phyloP scores from a whole-genome alignment of 1,284 basidiomycete species.

The Ceratobasidium theobromae region DNA sequence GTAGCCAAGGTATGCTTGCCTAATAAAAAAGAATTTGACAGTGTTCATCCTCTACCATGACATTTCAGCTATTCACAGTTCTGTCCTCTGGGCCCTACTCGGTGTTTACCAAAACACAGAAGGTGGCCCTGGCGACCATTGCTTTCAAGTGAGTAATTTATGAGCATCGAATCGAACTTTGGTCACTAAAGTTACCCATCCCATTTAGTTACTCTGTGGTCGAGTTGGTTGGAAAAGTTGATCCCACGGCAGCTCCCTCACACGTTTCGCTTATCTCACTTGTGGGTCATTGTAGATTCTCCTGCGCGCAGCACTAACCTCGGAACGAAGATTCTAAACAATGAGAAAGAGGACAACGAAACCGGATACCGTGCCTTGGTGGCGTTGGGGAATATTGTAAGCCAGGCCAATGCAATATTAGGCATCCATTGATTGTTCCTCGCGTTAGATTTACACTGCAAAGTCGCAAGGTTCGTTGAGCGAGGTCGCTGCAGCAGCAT shows the following conservation, averaged over 20 bases:
- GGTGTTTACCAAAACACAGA: constrained; percentile 65
- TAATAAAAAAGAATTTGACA: not conserved
- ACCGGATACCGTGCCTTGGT: constrained; percentile 82
- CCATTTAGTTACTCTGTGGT: constrained; percentile 15
- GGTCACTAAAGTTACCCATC: constrained; percentile 31
- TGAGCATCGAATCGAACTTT: not conserved
- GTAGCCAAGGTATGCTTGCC: constrained; percentile 51
- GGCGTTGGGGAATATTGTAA: constrained; percentile 84
- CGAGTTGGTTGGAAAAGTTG: constrained; percentile 18
- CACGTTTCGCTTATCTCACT: constrained; percentile 15
- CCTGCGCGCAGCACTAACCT: not conserved
- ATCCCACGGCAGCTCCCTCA: not conserved
- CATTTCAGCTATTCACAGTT: constrained; percentile 56
- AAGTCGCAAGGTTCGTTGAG: constrained; percentile 46
- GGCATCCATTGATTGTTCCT: not conserved
- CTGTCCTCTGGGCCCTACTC: constrained; percentile 55
- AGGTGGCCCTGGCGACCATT: constrained; percentile 73
- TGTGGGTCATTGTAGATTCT: not conserved
- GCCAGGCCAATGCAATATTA: constrained; percentile 37
- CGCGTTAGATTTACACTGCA: constrained; percentile 53
- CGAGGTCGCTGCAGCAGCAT: constrained; percentile 45
- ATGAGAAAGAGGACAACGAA: constrained; percentile 77
- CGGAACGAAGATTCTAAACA: constrained; percentile 55
- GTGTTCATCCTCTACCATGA: not conserved
- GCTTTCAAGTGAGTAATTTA: constrained; percentile 67